Evolutionary conservation across 2,329 filamentous ascomycete species (phyloP).

Genomic region (Fusarium pseudoanthophilum): DNA sequence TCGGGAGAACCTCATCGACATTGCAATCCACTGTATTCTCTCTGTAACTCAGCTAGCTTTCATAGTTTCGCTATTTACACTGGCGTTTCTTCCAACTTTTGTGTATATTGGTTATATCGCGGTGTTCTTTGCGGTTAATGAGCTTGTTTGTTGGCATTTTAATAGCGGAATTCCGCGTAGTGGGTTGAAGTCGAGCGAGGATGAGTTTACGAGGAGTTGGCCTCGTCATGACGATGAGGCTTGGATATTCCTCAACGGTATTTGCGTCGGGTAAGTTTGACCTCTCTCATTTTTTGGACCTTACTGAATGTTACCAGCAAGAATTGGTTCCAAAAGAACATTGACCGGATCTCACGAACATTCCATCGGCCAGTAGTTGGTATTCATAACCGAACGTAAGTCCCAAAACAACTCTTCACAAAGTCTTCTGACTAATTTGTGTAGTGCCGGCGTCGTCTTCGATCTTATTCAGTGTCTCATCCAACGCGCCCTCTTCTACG

Average conservation of each 20-base stretch:
- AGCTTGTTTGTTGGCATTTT: conserved; percentile 20
- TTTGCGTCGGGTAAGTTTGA: conserved; percentile 19
- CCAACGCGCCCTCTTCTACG: conserved; percentile 26
- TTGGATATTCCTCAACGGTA: conserved; percentile 35
- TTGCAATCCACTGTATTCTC: conserved; percentile 10
- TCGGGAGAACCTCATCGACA: conserved; percentile 4
- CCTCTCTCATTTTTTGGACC: rapidly evolving
- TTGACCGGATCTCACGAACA: conserved; percentile 23
- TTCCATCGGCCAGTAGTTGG: conserved; percentile 27
- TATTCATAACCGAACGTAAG: conserved; percentile 27
- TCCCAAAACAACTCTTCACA: not conserved
- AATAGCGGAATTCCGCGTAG: conserved; percentile 12
- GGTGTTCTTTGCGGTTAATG: not conserved
- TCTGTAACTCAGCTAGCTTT: conserved; percentile 4
- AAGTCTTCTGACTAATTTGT: not conserved
- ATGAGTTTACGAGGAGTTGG: conserved; percentile 12
- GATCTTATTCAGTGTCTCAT: conserved; percentile 28
- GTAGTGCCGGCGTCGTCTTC: conserved; percentile 21
- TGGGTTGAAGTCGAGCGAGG: conserved; percentile 18
- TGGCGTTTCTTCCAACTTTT: not conserved
- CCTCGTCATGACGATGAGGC: conserved; percentile 17
- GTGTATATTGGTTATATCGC: conserved; percentile 5
- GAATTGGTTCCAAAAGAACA: conserved; percentile 32
- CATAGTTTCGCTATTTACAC: conserved; percentile 2
- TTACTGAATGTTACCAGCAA: not conserved